These are phyloP conservation scores for Corylus heterophylla DNA, from an alignment of 306 rosid species.

Conservation along the genomic window DNA sequence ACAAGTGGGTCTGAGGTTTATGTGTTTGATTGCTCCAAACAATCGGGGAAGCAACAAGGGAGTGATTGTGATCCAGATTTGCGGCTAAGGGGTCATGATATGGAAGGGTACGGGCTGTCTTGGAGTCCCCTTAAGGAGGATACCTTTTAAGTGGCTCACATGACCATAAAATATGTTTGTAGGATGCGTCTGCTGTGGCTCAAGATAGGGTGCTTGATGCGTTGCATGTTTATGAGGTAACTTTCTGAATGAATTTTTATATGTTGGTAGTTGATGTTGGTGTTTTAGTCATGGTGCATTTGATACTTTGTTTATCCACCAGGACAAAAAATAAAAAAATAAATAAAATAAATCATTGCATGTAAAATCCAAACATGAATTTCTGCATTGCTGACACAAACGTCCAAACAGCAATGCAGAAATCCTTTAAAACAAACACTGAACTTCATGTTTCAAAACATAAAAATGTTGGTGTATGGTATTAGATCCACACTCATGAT, in stretches of 20 bases:
- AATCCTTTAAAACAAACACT: not conserved
- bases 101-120: too few relatives aligned
- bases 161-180: too few relatives aligned
- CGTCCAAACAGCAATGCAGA: too few relatives aligned
- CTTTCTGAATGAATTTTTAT: not conserved
- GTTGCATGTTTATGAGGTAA: slow-evolving; percentile 70
- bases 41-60: slow-evolving; percentile 38
- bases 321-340: too few relatives aligned
- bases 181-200: too few relatives aligned
- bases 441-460: not conserved
- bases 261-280: not conserved
- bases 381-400: too few relatives aligned
- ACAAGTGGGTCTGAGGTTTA: slow-evolving; percentile 76
- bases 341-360: too few relatives aligned
- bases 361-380: too few relatives aligned
- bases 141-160: too few relatives aligned
- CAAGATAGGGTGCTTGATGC: slow-evolving; percentile 52
- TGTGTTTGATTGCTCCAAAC: slow-evolving; percentile 62
- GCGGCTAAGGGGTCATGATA: too few relatives aligned
- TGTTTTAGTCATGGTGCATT: not conserved
- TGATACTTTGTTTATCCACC: slow-evolving; percentile 3
- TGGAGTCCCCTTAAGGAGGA: too few relatives aligned
- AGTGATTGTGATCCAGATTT: not conserved
- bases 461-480: not conserved
- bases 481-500: not conserved